A percentile compares a stretch with the other conserved stretches of the same genome.
phyloP scores from a whole-genome alignment of 192 early-diverging fungal species.

The Borealophlyctis nickersoniae region DNA sequence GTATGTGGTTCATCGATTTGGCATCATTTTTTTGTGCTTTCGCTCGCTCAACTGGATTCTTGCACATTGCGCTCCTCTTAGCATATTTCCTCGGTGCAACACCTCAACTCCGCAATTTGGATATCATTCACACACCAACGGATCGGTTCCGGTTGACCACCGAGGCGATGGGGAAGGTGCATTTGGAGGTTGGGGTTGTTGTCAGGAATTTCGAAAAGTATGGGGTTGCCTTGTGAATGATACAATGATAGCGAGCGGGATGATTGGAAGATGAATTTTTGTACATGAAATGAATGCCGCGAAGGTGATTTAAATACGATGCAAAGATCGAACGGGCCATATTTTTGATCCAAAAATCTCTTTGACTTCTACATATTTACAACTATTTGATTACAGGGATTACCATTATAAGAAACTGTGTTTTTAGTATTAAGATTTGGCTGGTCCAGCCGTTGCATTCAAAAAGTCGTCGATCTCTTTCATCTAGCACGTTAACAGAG shows the following conservation, averaged over 20 bases:
- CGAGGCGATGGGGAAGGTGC: slow-evolving; percentile 52
- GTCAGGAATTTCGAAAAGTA: slow-evolving; percentile 46
- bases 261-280: no score
- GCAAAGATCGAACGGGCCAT: no score
- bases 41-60: neutral
- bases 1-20: slow-evolving; percentile 23
- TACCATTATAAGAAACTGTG: no score
- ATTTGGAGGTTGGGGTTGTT: slow-evolving; percentile 41
- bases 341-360: no score
- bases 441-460: slow-evolving; percentile 4
- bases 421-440: no score
- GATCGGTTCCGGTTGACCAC: slow-evolving; percentile 53
- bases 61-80: slow-evolving; percentile 6
- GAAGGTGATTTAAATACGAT: no score
- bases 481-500: slow-evolving; percentile 21
- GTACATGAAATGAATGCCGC: no score
- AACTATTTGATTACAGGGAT: no score
- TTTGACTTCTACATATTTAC: no score
- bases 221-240: slow-evolving; percentile 40
- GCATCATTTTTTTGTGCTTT: neutral
- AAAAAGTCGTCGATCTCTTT: slow-evolving; percentile 38
- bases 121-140: slow-evolving; percentile 45
- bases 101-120: slow-evolving; percentile 44
- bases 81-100: slow-evolving; percentile 50
- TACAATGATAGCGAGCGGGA: no score